Evolutionary conservation across 2,329 filamentous ascomycete genomes (phyloP).

Genomic region (Colletotrichum sp.): DNA sequence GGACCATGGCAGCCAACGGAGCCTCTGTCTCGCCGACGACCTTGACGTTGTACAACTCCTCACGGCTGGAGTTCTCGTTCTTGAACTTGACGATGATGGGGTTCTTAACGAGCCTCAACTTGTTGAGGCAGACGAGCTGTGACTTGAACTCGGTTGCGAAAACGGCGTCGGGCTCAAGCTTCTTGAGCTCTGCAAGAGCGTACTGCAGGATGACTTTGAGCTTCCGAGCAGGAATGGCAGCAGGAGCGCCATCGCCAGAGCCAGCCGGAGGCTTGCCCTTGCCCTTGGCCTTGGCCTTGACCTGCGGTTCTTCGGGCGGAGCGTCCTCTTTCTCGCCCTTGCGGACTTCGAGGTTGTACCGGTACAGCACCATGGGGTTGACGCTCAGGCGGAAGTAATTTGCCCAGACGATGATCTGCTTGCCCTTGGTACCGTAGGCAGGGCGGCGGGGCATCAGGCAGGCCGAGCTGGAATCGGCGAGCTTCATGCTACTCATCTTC

Average conservation of each 20-base stretch:
- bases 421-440: slow-evolving; percentile 51
- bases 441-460: slow-evolving; percentile 48
- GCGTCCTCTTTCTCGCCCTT: slow-evolving; percentile 18
- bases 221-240: slow-evolving; percentile 46
- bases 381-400: slow-evolving; percentile 58
- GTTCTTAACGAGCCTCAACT: slow-evolving; percentile 38
- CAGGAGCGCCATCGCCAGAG: slow-evolving; percentile 15
- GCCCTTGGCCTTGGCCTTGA: slow-evolving; percentile 23
- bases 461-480: slow-evolving; percentile 23
- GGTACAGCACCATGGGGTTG: slow-evolving; percentile 41
- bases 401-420: slow-evolving; percentile 50
- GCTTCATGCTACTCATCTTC: slow-evolving; percentile 39
- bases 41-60: slow-evolving; percentile 43
- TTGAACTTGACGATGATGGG: slow-evolving; percentile 39
- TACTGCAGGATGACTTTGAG: slow-evolving; percentile 45
- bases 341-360: slow-evolving; percentile 48
- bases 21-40: slow-evolving; percentile 45
- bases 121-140: slow-evolving; percentile 45
- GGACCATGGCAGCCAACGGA: slow-evolving; percentile 43
- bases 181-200: slow-evolving; percentile 39
- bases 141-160: slow-evolving; percentile 57
- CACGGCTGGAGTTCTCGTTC: slow-evolving; percentile 31
- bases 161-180: slow-evolving; percentile 30
- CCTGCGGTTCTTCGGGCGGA: slow-evolving; percentile 2
- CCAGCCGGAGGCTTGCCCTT: slow-evolving; percentile 6